phyloP scores from a whole-genome alignment of 495 filamentous ascomycete species.

The Neurospora tetrasperma region DNA sequence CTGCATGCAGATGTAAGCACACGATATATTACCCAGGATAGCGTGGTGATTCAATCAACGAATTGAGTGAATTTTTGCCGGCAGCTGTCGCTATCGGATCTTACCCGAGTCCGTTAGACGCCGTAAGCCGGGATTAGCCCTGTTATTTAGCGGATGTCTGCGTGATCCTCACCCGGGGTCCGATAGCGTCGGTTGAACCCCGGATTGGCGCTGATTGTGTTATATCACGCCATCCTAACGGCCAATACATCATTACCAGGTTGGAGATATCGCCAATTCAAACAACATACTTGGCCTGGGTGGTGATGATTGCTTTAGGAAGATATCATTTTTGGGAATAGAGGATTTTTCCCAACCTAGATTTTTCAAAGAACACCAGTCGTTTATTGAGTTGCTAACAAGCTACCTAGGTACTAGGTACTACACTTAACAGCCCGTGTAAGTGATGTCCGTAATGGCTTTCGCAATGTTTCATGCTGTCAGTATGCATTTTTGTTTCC shows the following conservation, averaged over 20 bases:
- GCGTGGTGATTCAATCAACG: too few species aligned
- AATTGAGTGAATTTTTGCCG: neutral
- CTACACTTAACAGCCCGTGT: neutral
- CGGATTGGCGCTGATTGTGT: constrained; percentile 5
- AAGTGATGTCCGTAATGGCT: neutral
- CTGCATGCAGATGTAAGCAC: too few species aligned
- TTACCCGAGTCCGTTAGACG: neutral
- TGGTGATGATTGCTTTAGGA: neutral
- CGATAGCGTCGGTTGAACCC: neutral
- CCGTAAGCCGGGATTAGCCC: neutral
- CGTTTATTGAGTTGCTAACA: neutral
- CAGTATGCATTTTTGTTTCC: too few species aligned
- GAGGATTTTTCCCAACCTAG: too few species aligned
- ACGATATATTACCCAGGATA: too few species aligned
- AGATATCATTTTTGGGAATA: too few species aligned
- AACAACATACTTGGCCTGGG: neutral
- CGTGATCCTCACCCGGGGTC: too few species aligned
- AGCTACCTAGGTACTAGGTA: neutral
- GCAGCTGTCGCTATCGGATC: neutral
- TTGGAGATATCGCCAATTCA: neutral
- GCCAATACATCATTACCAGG: neutral
- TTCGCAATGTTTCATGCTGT: neutral
- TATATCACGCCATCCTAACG: constrained; percentile 7
- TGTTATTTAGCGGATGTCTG: neutral
- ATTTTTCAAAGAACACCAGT: neutral